Evolutionary conservation across 441 rosid species (phyloP).

Genomic region (Sinapis alba): DNA sequence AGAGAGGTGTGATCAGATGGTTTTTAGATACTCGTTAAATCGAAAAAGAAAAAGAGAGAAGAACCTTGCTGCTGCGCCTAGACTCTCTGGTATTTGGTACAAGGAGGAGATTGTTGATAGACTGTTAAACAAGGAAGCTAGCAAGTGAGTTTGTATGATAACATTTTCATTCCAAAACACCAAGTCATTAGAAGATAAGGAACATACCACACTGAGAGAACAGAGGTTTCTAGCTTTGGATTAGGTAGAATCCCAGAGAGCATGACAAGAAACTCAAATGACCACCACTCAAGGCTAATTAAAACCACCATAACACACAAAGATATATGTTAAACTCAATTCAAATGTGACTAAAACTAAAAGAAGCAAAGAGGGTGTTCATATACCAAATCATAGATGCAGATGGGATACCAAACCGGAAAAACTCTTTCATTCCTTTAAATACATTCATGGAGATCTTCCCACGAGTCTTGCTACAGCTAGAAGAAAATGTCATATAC

Average conservation of each 20-base stretch:
- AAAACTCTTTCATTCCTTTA: slow-evolving; percentile 63
- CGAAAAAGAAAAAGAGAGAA: not conserved
- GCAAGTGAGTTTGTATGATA: not conserved
- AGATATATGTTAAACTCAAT: not conserved
- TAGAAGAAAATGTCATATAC: slow-evolving; percentile 60
- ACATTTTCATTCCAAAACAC: not conserved
- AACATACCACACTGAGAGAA: slow-evolving; percentile 68
- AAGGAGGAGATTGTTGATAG: slow-evolving; percentile 49
- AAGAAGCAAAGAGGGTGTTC: not conserved
- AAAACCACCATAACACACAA: slow-evolving; percentile 12
- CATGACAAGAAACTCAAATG: slow-evolving; percentile 63
- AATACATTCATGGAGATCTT: slow-evolving; percentile 53
- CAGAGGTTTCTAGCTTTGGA: slow-evolving; percentile 72
- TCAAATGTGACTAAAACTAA: too few species aligned
- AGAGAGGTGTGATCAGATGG: not conserved
- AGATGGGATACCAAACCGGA: slow-evolving; percentile 77
- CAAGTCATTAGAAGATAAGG: not conserved
- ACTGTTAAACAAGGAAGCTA: slow-evolving; percentile 40
- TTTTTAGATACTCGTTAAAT: not conserved
- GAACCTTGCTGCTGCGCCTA: slow-evolving; percentile 66
- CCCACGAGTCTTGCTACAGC: slow-evolving; percentile 55
- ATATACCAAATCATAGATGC: slow-evolving; percentile 82
- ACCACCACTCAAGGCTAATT: slow-evolving; percentile 75
- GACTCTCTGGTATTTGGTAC: slow-evolving; percentile 59
- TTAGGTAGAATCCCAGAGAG: slow-evolving; percentile 65